Evolutionary conservation across 1,284 basidiomycete species (phyloP), one percentile per base, ranked within the genome.

Genomic region (Cystobasidium pallidum): DNA sequence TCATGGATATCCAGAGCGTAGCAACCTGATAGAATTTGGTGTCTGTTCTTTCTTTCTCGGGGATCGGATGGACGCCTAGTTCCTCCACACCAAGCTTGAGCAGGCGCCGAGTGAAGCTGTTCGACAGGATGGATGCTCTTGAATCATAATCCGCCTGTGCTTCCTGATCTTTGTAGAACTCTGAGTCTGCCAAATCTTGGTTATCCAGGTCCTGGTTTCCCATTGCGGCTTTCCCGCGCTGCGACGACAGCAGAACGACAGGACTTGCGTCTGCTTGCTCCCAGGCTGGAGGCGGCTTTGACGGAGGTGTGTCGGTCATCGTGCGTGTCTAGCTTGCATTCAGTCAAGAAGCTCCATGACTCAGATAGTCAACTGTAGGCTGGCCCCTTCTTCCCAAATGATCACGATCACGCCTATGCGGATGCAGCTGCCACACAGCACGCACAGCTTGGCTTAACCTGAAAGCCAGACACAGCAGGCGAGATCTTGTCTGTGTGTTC

Each of bases 31-130:
- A 67, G 43, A 67, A 58, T 19, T 58, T 39, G 34, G 66, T 67
- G 34, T 67, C 66, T 55, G 51, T 67, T 41, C 66, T 30, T 49
- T 67, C 52, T 36, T 58, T 41, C 30, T 30, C 52, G 21, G 66
- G 66, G 32, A 67, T 67, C 34, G 66, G 66, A 67, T 67, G 66
- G n/a, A 67, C 66, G 24, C 66, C 66, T n/a, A 57, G 49, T 41
- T 67, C 66, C 32, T 67, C 66, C 2, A 67, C 66, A 26, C 66
- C 66, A 43, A 67, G 43, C 54, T 58, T 67, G 21, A 67, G 66
- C 36, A 67, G 54, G 13, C 54, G 52, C 30, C 66, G 24, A 10
- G 66, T 67, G 19, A 67, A 41, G 39, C 52, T 30, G 52, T 67
- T 67, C 15, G 66, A 45, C 7, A 57, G 24, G 3, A 67, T 41